Percentiles rank a stretch among this genome's conserved stretches.
These are phyloP conservation scores for Solanum hybrid DNA, from an alignment of 305 asterid species.

Conservation along the genomic window DNA sequence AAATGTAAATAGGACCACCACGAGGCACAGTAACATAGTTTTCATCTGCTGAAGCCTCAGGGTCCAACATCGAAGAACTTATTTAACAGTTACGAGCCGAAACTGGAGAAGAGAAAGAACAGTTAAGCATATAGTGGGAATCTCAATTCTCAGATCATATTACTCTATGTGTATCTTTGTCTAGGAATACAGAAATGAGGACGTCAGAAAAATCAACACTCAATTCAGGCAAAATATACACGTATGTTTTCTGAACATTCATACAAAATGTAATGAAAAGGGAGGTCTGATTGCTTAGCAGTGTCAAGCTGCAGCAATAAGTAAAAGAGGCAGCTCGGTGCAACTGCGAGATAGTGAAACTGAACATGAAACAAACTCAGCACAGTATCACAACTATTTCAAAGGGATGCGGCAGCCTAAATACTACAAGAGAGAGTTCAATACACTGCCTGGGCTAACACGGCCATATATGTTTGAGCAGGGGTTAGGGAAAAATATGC, in stretches of 20 bases:
- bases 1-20: conserved; percentile 69
- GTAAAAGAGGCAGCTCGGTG: neutral
- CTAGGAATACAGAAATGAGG: neutral
- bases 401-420: neutral
- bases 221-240: neutral
- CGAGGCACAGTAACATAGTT: conserved; percentile 51
- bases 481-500: neutral
- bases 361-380: neutral
- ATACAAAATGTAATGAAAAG: neutral
- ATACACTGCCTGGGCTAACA: neutral
- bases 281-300: neutral
- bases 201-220: neutral
- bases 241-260: neutral
- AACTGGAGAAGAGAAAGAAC: neutral
- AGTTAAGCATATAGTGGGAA: neutral
- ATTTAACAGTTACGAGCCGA: neutral
- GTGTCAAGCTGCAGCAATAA: neutral
- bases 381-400: neutral
- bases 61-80: neutral
- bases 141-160: neutral
- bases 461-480: neutral
- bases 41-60: conserved; percentile 40
- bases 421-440: neutral
- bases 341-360: neutral
- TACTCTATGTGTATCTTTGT: neutral